Evolutionary conservation across 305 asterid species (phyloP), one percentile per base, ranked within the genome.

Genomic region (Solanum aculeatissimum): DNA sequence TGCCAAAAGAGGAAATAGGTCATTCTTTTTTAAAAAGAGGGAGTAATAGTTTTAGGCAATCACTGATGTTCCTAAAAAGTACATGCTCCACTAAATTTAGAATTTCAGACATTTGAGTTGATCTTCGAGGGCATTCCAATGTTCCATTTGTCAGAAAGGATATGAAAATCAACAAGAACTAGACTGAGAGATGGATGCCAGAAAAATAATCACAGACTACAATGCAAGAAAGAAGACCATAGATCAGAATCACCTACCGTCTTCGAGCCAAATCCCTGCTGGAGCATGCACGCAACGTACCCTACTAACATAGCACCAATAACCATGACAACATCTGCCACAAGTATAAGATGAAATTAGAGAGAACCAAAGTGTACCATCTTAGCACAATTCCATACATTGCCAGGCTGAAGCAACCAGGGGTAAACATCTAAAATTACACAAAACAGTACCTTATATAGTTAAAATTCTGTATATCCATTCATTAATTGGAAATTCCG

Each of bases 281-380:
- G 99, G 85, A 95, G 94, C 90, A 89, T 85, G 92, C 97, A 92
- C 8, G 90, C 86, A 84, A 86, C 85, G 32, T 97, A 95, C 49
- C 99, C 98, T 18, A 91, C 84, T 62, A 95, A 62, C 85, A 97
- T 91, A 82, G 98, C 98, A 85, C 98, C 98, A 60, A 92, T 91
- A 69, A 97, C 97, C 97, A 97, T 88, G 77, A 94, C 86, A 91
- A 97, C 90, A 93, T 95, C 99, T 94, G 97, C 93, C 86, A 85
- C 60, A 89, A 74, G 85, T 81, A 84, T 80, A 80, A 81, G 81
- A 83, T 32, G 38, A 72, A 18, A 58, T 88, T 62, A 88, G 85
- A 79, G 51, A 38, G 78, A 85, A 74, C 51, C 72, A 1, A 53
- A 53, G 19, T 0, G 19, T 29, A 53, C 49, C 47, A 32, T 23